Evolutionary conservation across 1,139 yeast genomes (phyloP), one percentile per base, ranked within the genome.

Genomic region (Diutina ranongensis): DNA sequence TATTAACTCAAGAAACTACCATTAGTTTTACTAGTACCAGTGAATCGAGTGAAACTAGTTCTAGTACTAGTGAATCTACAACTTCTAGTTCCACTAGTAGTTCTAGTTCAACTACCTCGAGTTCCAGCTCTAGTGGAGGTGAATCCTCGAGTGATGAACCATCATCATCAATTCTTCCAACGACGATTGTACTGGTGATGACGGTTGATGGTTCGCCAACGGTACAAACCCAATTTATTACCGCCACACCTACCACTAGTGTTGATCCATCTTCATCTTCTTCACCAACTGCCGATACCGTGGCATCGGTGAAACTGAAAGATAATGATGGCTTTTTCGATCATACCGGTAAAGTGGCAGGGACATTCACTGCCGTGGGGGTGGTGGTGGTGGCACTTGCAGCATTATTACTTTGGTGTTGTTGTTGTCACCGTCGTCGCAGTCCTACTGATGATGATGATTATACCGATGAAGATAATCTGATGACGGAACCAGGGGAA

Each of bases 361-460:
- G 88, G 12, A 79, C 81, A 0, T 82, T 82, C 59, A 73, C 83
- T 0, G 87, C 74, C 0, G 87, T 82, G 4, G 87, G 83, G 1
- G 57, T 80, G 3, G 76, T 75, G 2, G 74, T 62, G 0, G 55
- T 71, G 1, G 76, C 69, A 0, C 44, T 77, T 1, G 50, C 76
- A 21, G 61, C 61, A 8, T 50, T 73, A 34, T 63, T 63, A 45
- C 16, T 44, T 53, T 61, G 27, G 21, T 33, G 32, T 32, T 42
- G 38, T 31, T 21, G 45, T 32, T 42, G 34, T 19, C 27, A 55
- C 46, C 53, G 51, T 19, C 54, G 57, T 10, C 46, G 47, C 25
- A 46, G 45, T 36, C 50, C 45, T 46, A 22, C 47, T 13, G 44
- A 45, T 27, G 54, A 51, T 16, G 47, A 49, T 10, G 49, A 40